Evolutionary conservation across 345 rosid genomes (phyloP), one percentile per base, ranked within the genome.

Genomic region (Heritiera littoralis): DNA sequence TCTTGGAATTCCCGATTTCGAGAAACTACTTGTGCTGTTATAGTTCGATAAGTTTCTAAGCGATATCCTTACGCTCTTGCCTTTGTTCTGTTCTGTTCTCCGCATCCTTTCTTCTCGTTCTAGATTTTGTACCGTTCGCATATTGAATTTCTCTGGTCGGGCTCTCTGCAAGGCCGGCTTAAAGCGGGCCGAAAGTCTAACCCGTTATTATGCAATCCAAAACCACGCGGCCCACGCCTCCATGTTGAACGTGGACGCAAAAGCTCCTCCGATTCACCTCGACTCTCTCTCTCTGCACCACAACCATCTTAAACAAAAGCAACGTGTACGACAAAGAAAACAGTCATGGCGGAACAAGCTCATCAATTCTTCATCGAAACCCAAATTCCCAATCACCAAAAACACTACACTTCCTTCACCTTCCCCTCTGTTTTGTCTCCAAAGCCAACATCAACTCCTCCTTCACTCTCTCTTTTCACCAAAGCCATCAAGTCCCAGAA

Each of bases 371-470:
- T 91, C 79, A 54, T 81, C 6, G 87, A 88, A 85, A 79, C 81
- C 40, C 85, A 71, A 74, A 80, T 89, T 67, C 83, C 96, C 0
- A 80, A 85, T 20, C 83, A 86, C n/a, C 97, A 91, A 82, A 88
- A 88, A 68, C 84, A 11, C 14, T 89, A 68, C 89, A 70, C 75
- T 76, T 83, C 93, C 41, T 71, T 81, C 70, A 77, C 78, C 66
- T 90, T 92, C 78, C 98, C 98, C 23, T 85, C 91, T 6, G 84
- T 90, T 35, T 79, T 90, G 4, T 61, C 88, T 9, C 93, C 92
- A 17, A 82, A 72, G 48, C 46, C 87, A 10, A 35, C 66, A 14
- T 23, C 83, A 28, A 9, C 68, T 30, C 78, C 88, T 17, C n/a
- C 55, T 41, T 65, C 93, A 20, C 77, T 73, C 2, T 66, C 93